These are phyloP conservation scores for Cyberlindnera petersonii DNA, from an alignment of 805 yeast genomes.

Conservation along the genomic window DNA sequence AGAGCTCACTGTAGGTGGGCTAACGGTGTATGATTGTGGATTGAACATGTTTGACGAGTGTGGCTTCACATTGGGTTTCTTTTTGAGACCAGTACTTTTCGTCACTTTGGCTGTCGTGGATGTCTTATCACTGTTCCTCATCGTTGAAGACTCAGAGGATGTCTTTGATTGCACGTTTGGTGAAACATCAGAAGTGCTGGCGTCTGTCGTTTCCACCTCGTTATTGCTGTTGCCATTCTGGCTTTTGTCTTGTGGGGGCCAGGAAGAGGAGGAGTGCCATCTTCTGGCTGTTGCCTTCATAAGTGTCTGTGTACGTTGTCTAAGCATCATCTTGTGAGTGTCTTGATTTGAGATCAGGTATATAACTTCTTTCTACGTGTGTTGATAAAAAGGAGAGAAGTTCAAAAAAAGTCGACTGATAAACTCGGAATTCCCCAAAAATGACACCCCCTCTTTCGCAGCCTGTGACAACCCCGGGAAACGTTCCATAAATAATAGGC, in stretches of 20 bases:
- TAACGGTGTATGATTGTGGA: neutral
- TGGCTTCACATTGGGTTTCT: slow-evolving; percentile 11
- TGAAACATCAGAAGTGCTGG: slow-evolving; percentile 3
- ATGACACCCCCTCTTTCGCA: slow-evolving; percentile 12
- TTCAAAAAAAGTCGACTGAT: slow-evolving; percentile 6
- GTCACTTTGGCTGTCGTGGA: slow-evolving; percentile 4
- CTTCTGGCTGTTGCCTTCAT: slow-evolving; percentile 12
- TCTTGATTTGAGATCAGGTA: neutral
- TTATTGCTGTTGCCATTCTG: slow-evolving; percentile 9
- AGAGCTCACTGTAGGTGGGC: slow-evolving; percentile 24
- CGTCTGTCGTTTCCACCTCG: slow-evolving; percentile 4
- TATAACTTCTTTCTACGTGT: too few species aligned
- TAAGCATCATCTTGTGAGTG: slow-evolving; percentile 3
- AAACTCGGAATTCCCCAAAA: slow-evolving; percentile 1
- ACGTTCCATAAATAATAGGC: too few species aligned
- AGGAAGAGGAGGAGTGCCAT: slow-evolving; percentile 21
- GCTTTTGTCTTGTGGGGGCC: slow-evolving; percentile 15
- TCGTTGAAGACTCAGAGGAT: neutral
- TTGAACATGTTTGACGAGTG: slow-evolving; percentile 6
- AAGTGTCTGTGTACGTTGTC: slow-evolving; percentile 1
- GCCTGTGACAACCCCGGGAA: slow-evolving; percentile 3
- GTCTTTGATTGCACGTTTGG: neutral
- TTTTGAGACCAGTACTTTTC: slow-evolving; percentile 5
- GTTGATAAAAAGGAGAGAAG: neutral
- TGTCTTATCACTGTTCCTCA: neutral